These are phyloP conservation scores for Ceratocystis destructans DNA, from an alignment of 2,329 filamentous ascomycete species.

Conservation along the genomic window DNA sequence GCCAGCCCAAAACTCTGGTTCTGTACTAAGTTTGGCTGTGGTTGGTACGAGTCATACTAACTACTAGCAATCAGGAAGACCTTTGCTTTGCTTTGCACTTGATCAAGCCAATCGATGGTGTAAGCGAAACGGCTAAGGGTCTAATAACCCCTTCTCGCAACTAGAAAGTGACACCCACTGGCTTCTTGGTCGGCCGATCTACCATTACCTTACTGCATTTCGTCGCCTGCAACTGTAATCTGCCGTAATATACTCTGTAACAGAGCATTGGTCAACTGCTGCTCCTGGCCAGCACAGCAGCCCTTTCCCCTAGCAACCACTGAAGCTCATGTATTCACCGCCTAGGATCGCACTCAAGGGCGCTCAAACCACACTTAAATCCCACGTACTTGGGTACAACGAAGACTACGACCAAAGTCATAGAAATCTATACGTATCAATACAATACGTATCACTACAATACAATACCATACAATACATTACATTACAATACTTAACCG, in stretches of 20 bases:
- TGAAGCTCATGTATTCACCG: not conserved
- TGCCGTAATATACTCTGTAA: slow-evolving; percentile 4
- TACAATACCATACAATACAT: not conserved
- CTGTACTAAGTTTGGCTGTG: not conserved
- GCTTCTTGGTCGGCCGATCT: no score
- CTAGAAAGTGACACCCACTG: no score
- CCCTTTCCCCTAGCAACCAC: not conserved
- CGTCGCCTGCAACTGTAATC: slow-evolving; percentile 1
- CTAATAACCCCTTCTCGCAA: no score
- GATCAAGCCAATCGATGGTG: no score
- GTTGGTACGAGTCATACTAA: not conserved
- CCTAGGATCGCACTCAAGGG: not conserved
- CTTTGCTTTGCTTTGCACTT: no score
- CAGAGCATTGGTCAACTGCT: not conserved
- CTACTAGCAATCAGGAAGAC: not conserved
- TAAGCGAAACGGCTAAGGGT: no score
- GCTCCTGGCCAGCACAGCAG: not conserved
- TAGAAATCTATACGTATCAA: not conserved
- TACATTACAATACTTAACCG: not conserved
- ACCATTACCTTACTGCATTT: no score
- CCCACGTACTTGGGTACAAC: not conserved
- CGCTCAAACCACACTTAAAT: slow-evolving; percentile 6
- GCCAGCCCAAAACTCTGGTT: not conserved
- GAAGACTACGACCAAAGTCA: not conserved
- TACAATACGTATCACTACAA: not conserved